phyloP scores from a whole-genome alignment of 2,329 filamentous ascomycete species.

The Akanthomyces lecanii region DNA sequence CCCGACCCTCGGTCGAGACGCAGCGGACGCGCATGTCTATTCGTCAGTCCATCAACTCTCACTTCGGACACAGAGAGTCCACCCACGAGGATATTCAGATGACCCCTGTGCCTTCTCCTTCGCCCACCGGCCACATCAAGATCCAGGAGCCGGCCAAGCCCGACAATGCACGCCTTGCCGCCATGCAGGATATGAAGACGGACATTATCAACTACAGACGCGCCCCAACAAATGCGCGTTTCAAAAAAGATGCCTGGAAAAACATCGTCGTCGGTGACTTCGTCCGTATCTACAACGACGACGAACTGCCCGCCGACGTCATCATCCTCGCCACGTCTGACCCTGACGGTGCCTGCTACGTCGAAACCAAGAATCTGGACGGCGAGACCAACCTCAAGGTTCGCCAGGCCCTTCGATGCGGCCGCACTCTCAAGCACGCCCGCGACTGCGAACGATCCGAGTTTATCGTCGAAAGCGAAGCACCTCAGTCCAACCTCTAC shows the following conservation, averaged over 20 bases:
- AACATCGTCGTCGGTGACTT: slow-evolving; percentile 93
- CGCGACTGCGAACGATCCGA: slow-evolving; percentile 86
- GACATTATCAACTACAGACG: slow-evolving; percentile 69
- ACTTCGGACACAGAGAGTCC: slow-evolving; percentile 51
- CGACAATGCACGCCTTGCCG: slow-evolving; percentile 32
- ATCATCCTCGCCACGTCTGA: slow-evolving; percentile 92
- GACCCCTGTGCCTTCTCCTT: slow-evolving; percentile 87
- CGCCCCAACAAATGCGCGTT: slow-evolving; percentile 66
- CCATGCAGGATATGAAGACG: slow-evolving; percentile 44
- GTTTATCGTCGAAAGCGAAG: slow-evolving; percentile 85
- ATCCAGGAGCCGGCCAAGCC: slow-evolving; percentile 37
- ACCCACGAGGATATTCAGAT: slow-evolving; percentile 78
- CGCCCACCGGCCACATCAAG: slow-evolving; percentile 42
- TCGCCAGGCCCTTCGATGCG: slow-evolving; percentile 82
- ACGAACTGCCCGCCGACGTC: slow-evolving; percentile 90
- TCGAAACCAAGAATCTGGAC: slow-evolving; percentile 97
- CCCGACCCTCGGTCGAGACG: slow-evolving; percentile 54
- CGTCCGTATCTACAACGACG: slow-evolving; percentile 91
- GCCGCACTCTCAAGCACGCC: slow-evolving; percentile 78
- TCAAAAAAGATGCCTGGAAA: slow-evolving; percentile 94
- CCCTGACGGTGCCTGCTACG: slow-evolving; percentile 88
- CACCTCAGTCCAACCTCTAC: slow-evolving; percentile 90
- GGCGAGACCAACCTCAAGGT: slow-evolving; percentile 98
- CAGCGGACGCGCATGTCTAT: slow-evolving; percentile 31
- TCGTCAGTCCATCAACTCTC: slow-evolving; percentile 41